Evolutionary conservation across 2,329 filamentous ascomycete species (phyloP).

Genomic region (Cyclaneusma minus): DNA sequence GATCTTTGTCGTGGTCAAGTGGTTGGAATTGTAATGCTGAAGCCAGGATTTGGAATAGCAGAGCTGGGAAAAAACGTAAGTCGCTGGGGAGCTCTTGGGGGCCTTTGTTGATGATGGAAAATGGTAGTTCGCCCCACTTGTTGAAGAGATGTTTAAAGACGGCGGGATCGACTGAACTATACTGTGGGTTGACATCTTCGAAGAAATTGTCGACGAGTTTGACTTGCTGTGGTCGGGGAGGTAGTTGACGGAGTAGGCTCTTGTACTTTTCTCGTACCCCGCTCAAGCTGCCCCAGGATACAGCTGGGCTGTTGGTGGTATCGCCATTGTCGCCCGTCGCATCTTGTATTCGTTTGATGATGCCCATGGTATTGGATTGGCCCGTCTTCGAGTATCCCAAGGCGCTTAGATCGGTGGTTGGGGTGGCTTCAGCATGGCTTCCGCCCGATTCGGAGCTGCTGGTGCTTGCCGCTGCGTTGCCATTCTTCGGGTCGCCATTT

Average conservation of each 20-base stretch:
- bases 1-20: constrained; percentile 28
- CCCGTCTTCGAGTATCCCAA: constrained; percentile 38
- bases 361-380: constrained; percentile 36
- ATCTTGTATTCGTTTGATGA: constrained; percentile 38
- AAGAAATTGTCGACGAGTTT: constrained; percentile 39
- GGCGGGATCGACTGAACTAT: constrained; percentile 37
- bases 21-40: constrained; percentile 36
- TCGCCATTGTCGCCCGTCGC: constrained; percentile 20
- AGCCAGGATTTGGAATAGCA: constrained; percentile 43
- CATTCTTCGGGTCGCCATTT: constrained; percentile 32
- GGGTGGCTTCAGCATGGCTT: background rate
- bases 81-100: constrained; percentile 33
- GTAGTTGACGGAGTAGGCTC: constrained; percentile 39
- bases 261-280: constrained; percentile 41
- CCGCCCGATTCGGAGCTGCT: constrained; percentile 8
- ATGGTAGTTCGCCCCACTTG: constrained; percentile 38
- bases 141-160: constrained; percentile 34
- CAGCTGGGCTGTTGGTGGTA: constrained; percentile 8
- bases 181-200: constrained; percentile 42
- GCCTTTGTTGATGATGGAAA: constrained; percentile 31
- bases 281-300: constrained; percentile 19
- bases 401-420: constrained; percentile 7
- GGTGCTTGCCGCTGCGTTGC: constrained; percentile 29
- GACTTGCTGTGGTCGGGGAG: constrained; percentile 36
- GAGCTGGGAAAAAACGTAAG: constrained; percentile 39